phyloP scores from a whole-genome alignment of 2,329 filamentous ascomycete genomes.

The Metarhizium sp. region DNA sequence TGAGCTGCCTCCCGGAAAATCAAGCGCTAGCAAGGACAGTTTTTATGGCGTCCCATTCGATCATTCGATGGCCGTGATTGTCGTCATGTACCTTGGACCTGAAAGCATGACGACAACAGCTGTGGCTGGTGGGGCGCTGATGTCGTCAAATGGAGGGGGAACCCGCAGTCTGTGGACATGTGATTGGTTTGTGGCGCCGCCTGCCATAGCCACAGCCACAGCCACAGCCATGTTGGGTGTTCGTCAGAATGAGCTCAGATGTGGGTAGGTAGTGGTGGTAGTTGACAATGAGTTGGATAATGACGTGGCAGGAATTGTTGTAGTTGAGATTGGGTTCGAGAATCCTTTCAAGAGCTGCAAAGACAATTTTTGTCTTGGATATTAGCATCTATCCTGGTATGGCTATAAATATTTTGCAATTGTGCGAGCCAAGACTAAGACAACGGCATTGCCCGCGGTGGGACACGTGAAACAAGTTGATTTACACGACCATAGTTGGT shows the following conservation, averaged over 20 bases:
- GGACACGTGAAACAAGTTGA: too few species aligned
- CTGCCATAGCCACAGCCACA: background rate
- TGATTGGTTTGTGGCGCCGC: background rate
- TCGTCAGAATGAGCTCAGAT: background rate
- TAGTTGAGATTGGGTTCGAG: too few species aligned
- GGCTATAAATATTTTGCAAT: background rate
- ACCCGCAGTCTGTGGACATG: background rate
- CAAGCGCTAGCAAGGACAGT: background rate
- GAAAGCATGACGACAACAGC: constrained; percentile 10
- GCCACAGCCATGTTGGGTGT: background rate
- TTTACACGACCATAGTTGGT: background rate
- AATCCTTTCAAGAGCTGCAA: too few species aligned
- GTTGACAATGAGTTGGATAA: too few species aligned
- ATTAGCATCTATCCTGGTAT: too few species aligned
- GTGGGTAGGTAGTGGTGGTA: too few species aligned
- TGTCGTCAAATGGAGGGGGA: background rate
- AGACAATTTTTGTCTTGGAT: too few species aligned
- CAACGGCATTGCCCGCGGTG: background rate
- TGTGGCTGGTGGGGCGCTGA: constrained; percentile 10
- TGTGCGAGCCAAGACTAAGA: background rate
- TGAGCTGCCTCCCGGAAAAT: too few species aligned
- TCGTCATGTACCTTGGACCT: background rate
- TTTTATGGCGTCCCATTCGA: background rate
- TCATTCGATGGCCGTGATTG: background rate
- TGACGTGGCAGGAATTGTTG: too few species aligned